Evolutionary conservation across 306 rosid species (phyloP).

Genomic region (Fragaria ananassa): DNA sequence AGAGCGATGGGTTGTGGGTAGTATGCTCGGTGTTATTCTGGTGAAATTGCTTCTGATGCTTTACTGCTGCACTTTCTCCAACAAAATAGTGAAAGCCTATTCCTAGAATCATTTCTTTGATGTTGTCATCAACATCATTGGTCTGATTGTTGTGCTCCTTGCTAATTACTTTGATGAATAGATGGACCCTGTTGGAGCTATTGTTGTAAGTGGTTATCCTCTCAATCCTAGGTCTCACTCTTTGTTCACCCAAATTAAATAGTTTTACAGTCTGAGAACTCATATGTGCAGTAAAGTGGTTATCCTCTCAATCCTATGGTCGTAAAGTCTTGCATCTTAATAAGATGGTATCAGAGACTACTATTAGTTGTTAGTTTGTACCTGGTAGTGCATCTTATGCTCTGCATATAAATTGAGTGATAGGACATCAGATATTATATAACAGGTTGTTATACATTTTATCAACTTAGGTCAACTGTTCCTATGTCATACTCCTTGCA

Average conservation of each 20-base stretch:
- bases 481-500: too few relatives aligned
- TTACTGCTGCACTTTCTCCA: constrained; percentile 77
- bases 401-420: too few relatives aligned
- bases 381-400: too few relatives aligned
- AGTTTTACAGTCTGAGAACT: neutral
- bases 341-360: neutral
- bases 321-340: neutral
- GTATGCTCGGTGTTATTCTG: constrained; percentile 82
- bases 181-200: constrained; percentile 98
- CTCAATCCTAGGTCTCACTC: constrained; percentile 17
- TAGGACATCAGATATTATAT: too few relatives aligned
- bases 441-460: too few relatives aligned
- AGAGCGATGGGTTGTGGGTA: constrained; percentile 89
- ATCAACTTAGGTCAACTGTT: too few relatives aligned
- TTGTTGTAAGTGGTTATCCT: constrained; percentile 62
- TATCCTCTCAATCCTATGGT: neutral
- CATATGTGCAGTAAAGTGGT: neutral
- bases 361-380: too few relatives aligned
- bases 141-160: constrained; percentile 86
- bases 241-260: neutral
- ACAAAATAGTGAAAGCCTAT: constrained; percentile 88
- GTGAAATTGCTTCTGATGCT: constrained; percentile 69
- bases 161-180: constrained; percentile 75
- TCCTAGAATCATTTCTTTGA: constrained; percentile 94
- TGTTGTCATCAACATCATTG: constrained; percentile 88